A percentile compares a stretch with the other conserved stretches of the same genome.
Evolutionary conservation across 1,139 yeast species (phyloP).

Genomic region (Nadsonia commutata): DNA sequence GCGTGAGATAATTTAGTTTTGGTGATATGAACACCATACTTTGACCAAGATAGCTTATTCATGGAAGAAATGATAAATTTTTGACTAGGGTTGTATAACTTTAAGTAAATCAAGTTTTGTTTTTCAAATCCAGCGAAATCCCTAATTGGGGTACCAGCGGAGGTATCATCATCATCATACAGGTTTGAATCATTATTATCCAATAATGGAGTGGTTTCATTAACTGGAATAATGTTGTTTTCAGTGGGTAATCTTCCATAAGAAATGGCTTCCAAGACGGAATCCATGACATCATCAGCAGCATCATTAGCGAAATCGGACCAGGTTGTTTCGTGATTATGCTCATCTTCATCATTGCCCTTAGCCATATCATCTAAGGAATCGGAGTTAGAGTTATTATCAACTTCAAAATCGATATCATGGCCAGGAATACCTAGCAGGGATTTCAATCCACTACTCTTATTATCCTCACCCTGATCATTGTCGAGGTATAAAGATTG

Average conservation of each 20-base stretch:
- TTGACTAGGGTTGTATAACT: slow-evolving; percentile 10
- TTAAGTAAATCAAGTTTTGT: slow-evolving; percentile 5
- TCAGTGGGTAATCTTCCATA: neutral
- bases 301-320: neutral
- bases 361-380: neutral
- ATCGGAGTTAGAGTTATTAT: neutral
- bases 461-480: neutral
- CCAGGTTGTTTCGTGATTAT: neutral
- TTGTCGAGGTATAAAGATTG: too few relatives aligned
- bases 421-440: neutral
- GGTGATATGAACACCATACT: slow-evolving; percentile 55
- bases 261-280: neutral
- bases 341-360: neutral
- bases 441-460: neutral
- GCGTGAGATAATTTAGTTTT: slow-evolving; percentile 61
- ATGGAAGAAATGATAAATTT: slow-evolving; percentile 36
- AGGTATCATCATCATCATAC: slow-evolving; percentile 12
- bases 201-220: slow-evolving; percentile 3
- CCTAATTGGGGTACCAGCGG: slow-evolving; percentile 18
- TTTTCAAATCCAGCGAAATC: neutral
- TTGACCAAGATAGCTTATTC: slow-evolving; percentile 50
- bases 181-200: slow-evolving; percentile 7
- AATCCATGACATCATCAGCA: neutral
- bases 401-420: neutral
- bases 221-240: neutral